Percentiles rank a stretch among this genome's conserved stretches.
These are phyloP conservation scores for Musa beccarii DNA, from an alignment of 176 grass and related monocot genomes.

Conservation along the genomic window DNA sequence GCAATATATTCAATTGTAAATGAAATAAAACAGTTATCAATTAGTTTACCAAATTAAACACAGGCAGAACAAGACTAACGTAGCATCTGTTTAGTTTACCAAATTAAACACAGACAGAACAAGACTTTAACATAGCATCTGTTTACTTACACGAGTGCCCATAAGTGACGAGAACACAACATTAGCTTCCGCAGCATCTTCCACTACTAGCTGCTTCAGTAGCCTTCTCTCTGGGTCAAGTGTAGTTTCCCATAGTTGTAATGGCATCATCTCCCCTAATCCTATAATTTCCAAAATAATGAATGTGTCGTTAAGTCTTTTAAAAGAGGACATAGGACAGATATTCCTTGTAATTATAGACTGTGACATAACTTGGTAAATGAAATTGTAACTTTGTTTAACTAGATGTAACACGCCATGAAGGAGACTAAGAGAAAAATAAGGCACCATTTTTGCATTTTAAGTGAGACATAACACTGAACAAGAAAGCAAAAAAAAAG, in stretches of 20 bases:
- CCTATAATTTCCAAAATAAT: constrained; percentile 39
- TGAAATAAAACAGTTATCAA: not conserved
- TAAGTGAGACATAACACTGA: too few relatives aligned
- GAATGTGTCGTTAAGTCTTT: not conserved
- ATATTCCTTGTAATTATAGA: not conserved
- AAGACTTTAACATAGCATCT: constrained; percentile 2
- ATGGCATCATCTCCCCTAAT: constrained; percentile 96
- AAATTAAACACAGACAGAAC: not conserved
- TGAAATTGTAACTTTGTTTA: too few relatives aligned
- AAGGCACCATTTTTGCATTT: too few relatives aligned
- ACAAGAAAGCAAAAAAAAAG: too few relatives aligned
- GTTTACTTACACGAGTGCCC: constrained; percentile 55
- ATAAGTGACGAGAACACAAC: constrained; percentile 91
- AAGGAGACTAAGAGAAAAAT: too few relatives aligned
- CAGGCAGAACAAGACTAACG: not conserved
- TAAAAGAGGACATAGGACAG: not conserved
- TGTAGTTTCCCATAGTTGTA: constrained; percentile 90
- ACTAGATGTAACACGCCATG: too few relatives aligned
- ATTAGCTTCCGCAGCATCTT: constrained; percentile 84
- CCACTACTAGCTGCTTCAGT: constrained; percentile 80
- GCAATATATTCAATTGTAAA: not conserved
- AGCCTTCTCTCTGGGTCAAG: constrained; percentile 83
- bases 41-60: not conserved
- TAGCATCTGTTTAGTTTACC: not conserved
- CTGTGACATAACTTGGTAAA: not conserved